Conservation (phyloP, 139 green algal species). For the Gonium pectorale region DNA sequence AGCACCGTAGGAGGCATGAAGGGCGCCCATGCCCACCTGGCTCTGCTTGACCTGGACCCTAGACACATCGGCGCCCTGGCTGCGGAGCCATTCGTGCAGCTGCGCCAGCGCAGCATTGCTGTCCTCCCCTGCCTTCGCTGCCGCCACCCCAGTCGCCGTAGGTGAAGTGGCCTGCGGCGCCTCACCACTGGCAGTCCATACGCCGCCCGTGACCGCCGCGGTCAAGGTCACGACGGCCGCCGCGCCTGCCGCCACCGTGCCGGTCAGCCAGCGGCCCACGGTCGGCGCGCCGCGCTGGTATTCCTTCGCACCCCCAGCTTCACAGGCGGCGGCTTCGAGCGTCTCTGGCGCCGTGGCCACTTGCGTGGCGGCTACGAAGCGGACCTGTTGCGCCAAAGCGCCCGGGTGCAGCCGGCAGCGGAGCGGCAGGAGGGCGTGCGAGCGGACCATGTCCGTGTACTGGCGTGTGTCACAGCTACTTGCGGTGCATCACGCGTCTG, state of each 20-base stretch:
- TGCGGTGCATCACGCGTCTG: no score
- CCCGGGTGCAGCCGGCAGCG: no score
- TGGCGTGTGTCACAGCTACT: no score
- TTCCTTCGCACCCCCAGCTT: no score
- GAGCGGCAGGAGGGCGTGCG: no score
- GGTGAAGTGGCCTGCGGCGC: background rate
- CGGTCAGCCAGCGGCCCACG: background rate
- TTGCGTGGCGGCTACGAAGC: background rate
- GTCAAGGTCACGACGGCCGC: background rate
- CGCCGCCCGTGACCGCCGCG: background rate
- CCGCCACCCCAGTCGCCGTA: background rate
- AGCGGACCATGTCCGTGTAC: no score
- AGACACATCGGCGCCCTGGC: constrained; percentile 11
- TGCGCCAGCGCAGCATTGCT: background rate
- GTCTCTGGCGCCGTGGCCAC: background rate
- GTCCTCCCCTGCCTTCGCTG: background rate
- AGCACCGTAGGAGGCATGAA: no score
- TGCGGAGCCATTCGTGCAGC: constrained; percentile 15
- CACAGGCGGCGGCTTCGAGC: no score
- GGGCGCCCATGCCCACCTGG: constrained; percentile 18
- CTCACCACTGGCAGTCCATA: background rate
- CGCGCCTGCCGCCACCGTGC: background rate
- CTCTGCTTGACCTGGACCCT: background rate
- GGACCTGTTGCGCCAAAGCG: no score
- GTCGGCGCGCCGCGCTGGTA: background rate